phyloP scores from a whole-genome alignment of 495 filamentous ascomycete species.

The Pyronema omphalodes region DNA sequence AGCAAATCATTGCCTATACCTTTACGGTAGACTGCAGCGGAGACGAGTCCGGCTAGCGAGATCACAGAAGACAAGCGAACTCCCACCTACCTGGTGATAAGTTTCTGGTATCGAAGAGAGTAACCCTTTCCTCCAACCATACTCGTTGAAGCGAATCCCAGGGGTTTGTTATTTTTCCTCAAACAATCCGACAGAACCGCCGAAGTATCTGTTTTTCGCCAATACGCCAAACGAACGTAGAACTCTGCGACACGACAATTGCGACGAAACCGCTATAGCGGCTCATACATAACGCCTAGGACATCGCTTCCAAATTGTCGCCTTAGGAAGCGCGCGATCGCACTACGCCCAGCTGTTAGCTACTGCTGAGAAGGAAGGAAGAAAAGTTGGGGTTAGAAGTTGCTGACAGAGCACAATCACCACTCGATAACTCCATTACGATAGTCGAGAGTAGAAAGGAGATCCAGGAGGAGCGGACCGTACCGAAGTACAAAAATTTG shows the following conservation, averaged over 20 bases:
- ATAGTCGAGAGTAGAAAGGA: too few species aligned
- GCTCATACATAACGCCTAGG: neutral
- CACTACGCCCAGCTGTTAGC: too few species aligned
- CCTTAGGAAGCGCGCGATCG: too few species aligned
- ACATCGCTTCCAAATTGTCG: too few species aligned
- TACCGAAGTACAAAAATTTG: too few species aligned
- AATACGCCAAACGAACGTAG: neutral
- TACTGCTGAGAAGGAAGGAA: too few species aligned
- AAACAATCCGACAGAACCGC: neutral
- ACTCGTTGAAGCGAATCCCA: neutral
- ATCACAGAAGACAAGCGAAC: neutral
- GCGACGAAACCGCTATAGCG: neutral
- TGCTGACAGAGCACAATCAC: too few species aligned
- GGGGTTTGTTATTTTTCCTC: neutral
- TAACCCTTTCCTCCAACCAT: neutral
- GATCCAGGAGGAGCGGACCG: too few species aligned
- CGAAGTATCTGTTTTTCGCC: neutral
- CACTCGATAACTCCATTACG: too few species aligned
- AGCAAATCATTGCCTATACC: neutral
- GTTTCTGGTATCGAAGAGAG: neutral
- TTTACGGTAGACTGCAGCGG: neutral
- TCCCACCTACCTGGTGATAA: neutral
- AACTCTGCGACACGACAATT: neutral
- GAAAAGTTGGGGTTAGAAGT: too few species aligned
- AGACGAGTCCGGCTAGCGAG: slow-evolving; percentile 1